Evolutionary conservation across 2,329 filamentous ascomycete species (phyloP).

Genomic region (Cladosporium sp.): DNA sequence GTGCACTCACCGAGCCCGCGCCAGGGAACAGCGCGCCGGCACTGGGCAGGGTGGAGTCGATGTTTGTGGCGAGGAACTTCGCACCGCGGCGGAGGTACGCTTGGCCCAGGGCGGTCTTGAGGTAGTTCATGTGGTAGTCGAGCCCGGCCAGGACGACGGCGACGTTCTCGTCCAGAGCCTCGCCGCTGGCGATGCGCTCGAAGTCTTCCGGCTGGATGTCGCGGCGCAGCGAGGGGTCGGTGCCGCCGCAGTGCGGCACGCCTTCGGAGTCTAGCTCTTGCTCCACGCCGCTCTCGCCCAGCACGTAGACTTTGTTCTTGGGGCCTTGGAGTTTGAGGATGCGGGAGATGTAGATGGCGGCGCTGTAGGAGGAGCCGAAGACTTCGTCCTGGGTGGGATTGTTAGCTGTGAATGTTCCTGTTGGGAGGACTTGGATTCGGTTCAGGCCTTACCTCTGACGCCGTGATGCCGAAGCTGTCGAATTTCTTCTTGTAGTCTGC

Average conservation of each 20-base stretch:
- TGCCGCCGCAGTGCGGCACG: slow-evolving; percentile 78
- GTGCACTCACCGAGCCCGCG: slow-evolving; percentile 75
- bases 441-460: slow-evolving; percentile 50
- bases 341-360: slow-evolving; percentile 90
- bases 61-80: slow-evolving; percentile 86
- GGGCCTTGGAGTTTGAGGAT: slow-evolving; percentile 74
- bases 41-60: slow-evolving; percentile 82
- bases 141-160: slow-evolving; percentile 84
- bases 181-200: slow-evolving; percentile 62
- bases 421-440: not conserved
- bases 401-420: not conserved
- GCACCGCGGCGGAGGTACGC: slow-evolving; percentile 83
- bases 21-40: slow-evolving; percentile 82
- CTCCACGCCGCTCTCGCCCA: slow-evolving; percentile 89
- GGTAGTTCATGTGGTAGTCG: slow-evolving; percentile 92
- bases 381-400: slow-evolving; percentile 69
- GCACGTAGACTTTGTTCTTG: slow-evolving; percentile 89
- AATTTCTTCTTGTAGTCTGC: slow-evolving; percentile 92
- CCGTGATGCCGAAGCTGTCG: slow-evolving; percentile 71
- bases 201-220: slow-evolving; percentile 81
- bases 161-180: slow-evolving; percentile 80
- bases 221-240: slow-evolving; percentile 70
- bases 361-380: slow-evolving; percentile 91
- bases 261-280: slow-evolving; percentile 77
- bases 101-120: slow-evolving; percentile 79